Percentiles rank a stretch among this genome's conserved stretches.
Conservation (phyloP, 768 basidiomycete species). For the Kwoniella bestiolae region DNA sequence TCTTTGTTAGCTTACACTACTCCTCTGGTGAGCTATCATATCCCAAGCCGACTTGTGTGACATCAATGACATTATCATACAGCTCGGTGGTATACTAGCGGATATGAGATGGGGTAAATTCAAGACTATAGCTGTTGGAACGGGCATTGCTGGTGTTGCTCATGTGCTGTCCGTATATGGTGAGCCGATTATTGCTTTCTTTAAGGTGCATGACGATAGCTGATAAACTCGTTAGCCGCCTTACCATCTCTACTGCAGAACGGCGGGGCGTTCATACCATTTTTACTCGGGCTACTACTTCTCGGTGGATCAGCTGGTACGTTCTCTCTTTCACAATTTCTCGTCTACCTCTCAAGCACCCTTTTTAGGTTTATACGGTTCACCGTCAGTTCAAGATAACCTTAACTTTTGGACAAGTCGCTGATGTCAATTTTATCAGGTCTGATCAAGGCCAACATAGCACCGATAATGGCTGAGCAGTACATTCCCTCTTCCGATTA, state of each 20-base stretch:
- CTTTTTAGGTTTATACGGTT: too few relatives aligned
- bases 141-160: constrained; percentile 16
- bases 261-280: constrained; percentile 24
- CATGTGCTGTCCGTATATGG: constrained; percentile 25
- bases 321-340: too few relatives aligned
- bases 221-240: constrained; percentile 17
- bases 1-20: constrained; percentile 44
- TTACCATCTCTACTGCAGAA: constrained; percentile 14
- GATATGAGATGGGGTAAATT: constrained; percentile 30
- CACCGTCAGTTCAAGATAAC: too few relatives aligned
- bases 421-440: constrained; percentile 21
- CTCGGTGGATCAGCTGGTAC: constrained; percentile 24
- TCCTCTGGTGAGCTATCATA: constrained; percentile 26
- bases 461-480: constrained; percentile 54
- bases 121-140: constrained; percentile 28
- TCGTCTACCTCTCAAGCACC: too few relatives aligned
- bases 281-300: constrained; percentile 33
- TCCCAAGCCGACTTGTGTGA: background rate
- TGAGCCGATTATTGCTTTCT: background rate
- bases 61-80: background rate
- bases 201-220: background rate
- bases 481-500: constrained; percentile 34
- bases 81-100: constrained; percentile 21
- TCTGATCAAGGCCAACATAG: constrained; percentile 39
- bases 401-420: too few relatives aligned